These are phyloP conservation scores for Aspergillus pseudonomiae DNA, from an alignment of 2,329 filamentous ascomycete genomes.

Conservation along the genomic window DNA sequence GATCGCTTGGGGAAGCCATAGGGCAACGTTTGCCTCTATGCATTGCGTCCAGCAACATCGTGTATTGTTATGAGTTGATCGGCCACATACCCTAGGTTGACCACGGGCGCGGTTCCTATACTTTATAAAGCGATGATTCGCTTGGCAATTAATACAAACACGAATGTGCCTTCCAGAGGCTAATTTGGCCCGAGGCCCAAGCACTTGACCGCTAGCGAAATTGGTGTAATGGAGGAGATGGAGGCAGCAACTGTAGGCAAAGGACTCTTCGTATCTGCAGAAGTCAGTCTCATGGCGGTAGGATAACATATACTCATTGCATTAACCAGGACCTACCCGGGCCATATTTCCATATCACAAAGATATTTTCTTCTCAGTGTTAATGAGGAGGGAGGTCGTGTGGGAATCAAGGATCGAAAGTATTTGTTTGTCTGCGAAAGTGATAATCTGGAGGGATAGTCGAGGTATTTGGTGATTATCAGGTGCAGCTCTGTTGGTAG, in stretches of 20 bases:
- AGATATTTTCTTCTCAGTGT: neutral
- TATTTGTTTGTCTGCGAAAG: neutral
- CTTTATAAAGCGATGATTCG: too few relatives aligned
- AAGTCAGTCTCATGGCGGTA: neutral
- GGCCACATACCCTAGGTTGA: too few relatives aligned
- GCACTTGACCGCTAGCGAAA: neutral
- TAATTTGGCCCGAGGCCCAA: neutral
- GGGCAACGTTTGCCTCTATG: too few relatives aligned
- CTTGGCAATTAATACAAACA: neutral
- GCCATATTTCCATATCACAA: neutral
- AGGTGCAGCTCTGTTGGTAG: neutral
- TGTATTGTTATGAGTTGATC: too few relatives aligned
- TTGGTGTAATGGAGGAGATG: neutral
- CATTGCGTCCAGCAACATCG: too few relatives aligned
- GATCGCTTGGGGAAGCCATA: too few relatives aligned
- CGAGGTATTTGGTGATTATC: neutral
- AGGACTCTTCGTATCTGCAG: neutral
- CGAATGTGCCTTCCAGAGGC: neutral
- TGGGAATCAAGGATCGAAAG: neutral
- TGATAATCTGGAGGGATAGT: neutral
- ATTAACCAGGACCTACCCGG: neutral
- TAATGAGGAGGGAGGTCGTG: neutral
- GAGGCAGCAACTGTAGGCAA: neutral
- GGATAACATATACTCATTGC: neutral
- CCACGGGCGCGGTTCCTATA: too few relatives aligned